Percentiles rank a stretch among this genome's conserved stretches.
These are phyloP conservation scores for Globisporangium emineosum DNA, from an alignment of 352 stramenopile species.

Conservation along the genomic window DNA sequence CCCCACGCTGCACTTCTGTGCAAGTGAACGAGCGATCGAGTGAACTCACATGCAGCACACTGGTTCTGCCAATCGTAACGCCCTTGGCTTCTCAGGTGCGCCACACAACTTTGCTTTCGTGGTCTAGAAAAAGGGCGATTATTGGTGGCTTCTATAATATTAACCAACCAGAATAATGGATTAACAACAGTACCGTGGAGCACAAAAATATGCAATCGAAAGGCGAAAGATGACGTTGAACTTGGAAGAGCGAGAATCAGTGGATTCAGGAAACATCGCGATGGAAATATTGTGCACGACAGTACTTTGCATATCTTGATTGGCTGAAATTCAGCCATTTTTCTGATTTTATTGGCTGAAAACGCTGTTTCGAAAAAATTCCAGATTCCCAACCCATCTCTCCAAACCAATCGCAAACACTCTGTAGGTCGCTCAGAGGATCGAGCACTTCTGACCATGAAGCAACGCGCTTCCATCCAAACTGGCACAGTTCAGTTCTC, in stretches of 20 bases:
- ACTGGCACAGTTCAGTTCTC: not conserved
- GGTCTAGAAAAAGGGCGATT: not conserved
- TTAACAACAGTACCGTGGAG: not conserved
- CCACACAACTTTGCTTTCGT: constrained; percentile 5
- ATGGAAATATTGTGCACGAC: not conserved
- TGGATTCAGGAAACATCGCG: not conserved
- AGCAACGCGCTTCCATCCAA: not conserved
- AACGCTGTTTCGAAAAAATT: not conserved
- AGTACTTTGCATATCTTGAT: not conserved
- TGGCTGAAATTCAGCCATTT: not conserved
- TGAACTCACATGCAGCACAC: not conserved
- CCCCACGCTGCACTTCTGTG: not conserved
- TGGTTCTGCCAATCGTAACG: not conserved
- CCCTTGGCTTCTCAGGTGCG: not conserved
- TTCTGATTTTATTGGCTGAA: not conserved
- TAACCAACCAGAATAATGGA: not conserved
- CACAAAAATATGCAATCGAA: not conserved
- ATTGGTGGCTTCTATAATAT: constrained; percentile 6
- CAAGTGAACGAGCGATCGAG: not conserved
- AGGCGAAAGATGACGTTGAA: not conserved
- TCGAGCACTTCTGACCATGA: too few species aligned
- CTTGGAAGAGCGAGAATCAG: not conserved
- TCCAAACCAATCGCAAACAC: not conserved
- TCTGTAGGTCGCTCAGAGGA: too few species aligned
- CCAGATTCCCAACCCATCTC: not conserved